Evolutionary conservation across 345 rosid species (phyloP).

Genomic region (Zanthoxylum bungeanum): DNA sequence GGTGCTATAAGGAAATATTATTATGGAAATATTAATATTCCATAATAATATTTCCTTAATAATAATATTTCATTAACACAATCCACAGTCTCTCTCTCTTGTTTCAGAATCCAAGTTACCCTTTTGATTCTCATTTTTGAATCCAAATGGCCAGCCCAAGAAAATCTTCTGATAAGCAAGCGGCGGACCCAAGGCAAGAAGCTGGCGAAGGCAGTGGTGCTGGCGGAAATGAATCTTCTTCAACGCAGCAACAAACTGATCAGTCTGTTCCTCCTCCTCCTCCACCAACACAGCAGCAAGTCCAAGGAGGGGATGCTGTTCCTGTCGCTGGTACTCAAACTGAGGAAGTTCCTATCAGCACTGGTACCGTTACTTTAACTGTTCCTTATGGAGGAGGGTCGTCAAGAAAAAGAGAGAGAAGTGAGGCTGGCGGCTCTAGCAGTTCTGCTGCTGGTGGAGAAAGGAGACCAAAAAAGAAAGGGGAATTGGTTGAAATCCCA

Average conservation of each 20-base stretch:
- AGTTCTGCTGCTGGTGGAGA: background rate
- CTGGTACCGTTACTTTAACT: background rate
- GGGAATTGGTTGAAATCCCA: conserved; percentile 12
- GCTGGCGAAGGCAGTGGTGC: background rate
- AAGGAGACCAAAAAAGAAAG: background rate
- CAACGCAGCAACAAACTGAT: background rate
- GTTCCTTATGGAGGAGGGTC: background rate
- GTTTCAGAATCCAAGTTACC: background rate
- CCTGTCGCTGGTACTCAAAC: background rate
- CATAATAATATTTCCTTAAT: too few species aligned
- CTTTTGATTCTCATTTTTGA: background rate
- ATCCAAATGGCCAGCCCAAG: background rate
- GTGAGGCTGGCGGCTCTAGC: background rate
- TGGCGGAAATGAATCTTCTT: background rate
- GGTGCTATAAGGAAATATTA: too few species aligned
- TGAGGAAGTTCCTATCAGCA: background rate
- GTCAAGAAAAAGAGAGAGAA: background rate
- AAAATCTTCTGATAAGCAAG: background rate
- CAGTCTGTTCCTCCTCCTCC: too few species aligned
- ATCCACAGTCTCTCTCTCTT: background rate
- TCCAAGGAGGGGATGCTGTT: background rate
- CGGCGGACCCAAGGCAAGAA: background rate
- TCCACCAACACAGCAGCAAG: background rate
- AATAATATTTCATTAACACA: too few species aligned
- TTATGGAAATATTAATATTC: too few species aligned